A percentile compares a stretch with the other conserved stretches of the same genome.
Conservation (phyloP, 176 grass and related monocot species). For the Poa pratensis region DNA sequence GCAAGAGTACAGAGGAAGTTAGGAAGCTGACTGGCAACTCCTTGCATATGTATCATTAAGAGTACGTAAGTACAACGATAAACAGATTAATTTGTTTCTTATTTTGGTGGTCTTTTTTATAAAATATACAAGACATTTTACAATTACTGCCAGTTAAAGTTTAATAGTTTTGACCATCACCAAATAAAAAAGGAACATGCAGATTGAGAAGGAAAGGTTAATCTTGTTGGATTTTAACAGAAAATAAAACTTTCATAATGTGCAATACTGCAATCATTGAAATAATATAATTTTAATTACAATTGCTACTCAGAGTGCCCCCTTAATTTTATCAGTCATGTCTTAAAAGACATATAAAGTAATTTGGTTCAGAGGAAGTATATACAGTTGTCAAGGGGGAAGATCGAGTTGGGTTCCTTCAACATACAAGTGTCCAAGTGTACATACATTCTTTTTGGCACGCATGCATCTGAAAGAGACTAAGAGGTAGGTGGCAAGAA, state of each 20-base stretch:
- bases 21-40: background rate
- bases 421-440: background rate
- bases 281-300: background rate
- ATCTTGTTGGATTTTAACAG: background rate
- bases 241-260: background rate
- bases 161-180: background rate
- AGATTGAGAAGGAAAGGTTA: no score
- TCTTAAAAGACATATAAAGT: background rate
- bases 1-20: background rate
- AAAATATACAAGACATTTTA: background rate
- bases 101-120: background rate
- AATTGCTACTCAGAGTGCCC: background rate
- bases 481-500: background rate
- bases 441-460: background rate
- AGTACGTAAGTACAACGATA: background rate
- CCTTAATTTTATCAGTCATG: background rate
- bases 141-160: background rate
- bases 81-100: background rate
- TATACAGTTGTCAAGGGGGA: background rate
- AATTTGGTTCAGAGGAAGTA: background rate
- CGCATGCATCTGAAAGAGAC: background rate
- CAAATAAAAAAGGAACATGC: background rate
- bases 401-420: background rate
- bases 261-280: background rate
- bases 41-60: background rate